These are phyloP conservation scores for Citrus hindsii DNA, from an alignment of 345 rosid genomes.

Conservation along the genomic window DNA sequence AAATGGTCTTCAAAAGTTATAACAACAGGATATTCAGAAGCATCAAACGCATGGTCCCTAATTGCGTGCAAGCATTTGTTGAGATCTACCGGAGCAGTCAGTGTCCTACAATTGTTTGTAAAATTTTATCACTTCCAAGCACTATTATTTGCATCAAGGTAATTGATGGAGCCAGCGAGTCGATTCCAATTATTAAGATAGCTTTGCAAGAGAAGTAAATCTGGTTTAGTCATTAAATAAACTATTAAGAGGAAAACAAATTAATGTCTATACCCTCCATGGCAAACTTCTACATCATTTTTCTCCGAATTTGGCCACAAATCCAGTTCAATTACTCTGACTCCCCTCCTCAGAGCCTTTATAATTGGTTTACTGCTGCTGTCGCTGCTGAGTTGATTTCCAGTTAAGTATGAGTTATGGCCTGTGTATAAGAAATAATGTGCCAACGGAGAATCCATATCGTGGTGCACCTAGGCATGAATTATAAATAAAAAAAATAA, in stretches of 20 bases:
- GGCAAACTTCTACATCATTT: constrained; percentile 55
- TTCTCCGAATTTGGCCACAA: constrained; percentile 65
- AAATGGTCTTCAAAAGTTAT: constrained; percentile 87
- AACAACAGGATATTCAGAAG: constrained; percentile 76
- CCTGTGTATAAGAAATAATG: constrained; percentile 85
- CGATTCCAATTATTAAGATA: background rate
- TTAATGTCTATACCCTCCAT: constrained; percentile 55
- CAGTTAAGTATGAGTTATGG: constrained; percentile 86
- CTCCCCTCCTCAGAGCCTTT: constrained; percentile 53
- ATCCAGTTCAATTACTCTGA: constrained; percentile 86
- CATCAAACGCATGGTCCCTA: constrained; percentile 54
- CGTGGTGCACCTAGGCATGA: constrained; percentile 54
- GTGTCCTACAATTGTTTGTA: constrained; percentile 38
- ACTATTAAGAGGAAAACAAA: background rate
- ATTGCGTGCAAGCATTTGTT: constrained; percentile 55
- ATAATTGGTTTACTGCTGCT: constrained; percentile 62
- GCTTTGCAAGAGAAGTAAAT: background rate
- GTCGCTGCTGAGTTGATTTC: constrained; percentile 64
- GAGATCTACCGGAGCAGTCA: constrained; percentile 60
- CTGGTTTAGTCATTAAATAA: background rate
- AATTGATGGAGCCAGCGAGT: background rate
- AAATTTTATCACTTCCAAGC: background rate
- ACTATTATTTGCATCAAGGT: background rate
- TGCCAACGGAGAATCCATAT: constrained; percentile 64
- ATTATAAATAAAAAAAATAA: background rate